Evolutionary conservation across 1,284 basidiomycete genomes (phyloP), one percentile per base, ranked within the genome.

Genomic region (Naganishia cerealis): DNA sequence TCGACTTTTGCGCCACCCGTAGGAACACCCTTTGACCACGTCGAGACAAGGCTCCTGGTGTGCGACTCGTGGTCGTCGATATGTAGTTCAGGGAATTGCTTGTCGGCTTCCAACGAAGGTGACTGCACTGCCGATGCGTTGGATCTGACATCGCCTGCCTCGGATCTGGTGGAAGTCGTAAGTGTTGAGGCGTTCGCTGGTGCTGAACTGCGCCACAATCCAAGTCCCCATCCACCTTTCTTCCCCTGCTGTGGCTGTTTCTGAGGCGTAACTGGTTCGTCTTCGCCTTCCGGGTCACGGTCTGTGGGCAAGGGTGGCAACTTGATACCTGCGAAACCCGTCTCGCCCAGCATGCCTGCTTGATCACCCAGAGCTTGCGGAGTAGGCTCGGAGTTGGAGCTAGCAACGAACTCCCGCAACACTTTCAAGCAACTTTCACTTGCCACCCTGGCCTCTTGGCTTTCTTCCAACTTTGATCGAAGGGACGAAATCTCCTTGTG

Each of bases 371-470:
- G 40, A 18, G 48, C 57, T 29, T 39, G 9, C 21, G 29, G 59
- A 21, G 66, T 39, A 18, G 38, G 16, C 52, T 21, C 2, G 6
- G 21, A 38, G 52, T 53, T 26, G 16, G 52, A 33, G 15, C 57
- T 50, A 1, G 87, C 86, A 73, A 96, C 93, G 76, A 92, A 96
- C 66, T 88, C 89, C 46, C 92, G 85, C 42, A 96, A 81, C 0
- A 90, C 90, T 66, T 86, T 86, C 70, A 90, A 87, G 75, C 91
- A 94, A 2, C 85, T 85, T 72, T 96, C 92, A n/a, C 88, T 90
- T 9, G 93, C 93, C 74, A 90, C 87, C 54, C 87, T 84, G 2
- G 90, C 91, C 77, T 96, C 93, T 68, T 86, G 88, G 1, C 88
- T 85, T 74, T 94, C 92, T 36, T 78, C 86, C 43, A 95, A 79